phyloP scores from a whole-genome alignment of 345 rosid species.

The Syzygium aqueum region DNA sequence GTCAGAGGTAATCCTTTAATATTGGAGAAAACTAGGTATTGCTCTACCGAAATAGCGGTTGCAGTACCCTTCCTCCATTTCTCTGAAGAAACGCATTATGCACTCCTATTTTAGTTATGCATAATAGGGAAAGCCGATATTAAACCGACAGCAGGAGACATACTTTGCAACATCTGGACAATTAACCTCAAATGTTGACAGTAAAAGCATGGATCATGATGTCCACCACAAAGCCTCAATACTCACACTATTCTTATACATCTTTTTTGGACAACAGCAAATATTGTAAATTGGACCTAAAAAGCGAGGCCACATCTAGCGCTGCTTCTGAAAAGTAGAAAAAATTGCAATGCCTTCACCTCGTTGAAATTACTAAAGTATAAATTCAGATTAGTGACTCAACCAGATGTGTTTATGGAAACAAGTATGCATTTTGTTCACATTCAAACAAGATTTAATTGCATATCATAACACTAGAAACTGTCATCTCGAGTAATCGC shows the following conservation, averaged over 20 bases:
- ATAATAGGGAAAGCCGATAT: neutral
- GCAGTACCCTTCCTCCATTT: neutral
- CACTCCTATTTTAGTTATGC: neutral
- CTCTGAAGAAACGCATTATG: neutral
- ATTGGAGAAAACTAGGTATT: neutral
- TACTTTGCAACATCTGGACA: neutral
- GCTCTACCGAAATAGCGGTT: neutral
- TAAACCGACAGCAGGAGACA: neutral
- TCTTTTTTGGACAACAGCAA: neutral
- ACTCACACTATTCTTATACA: neutral
- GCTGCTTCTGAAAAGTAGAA: neutral
- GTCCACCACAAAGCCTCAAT: neutral
- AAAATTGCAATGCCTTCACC: neutral
- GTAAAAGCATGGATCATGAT: neutral
- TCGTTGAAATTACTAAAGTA: neutral
- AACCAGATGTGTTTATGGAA: neutral
- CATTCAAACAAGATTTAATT: neutral
- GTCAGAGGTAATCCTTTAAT: neutral
- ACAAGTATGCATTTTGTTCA: neutral
- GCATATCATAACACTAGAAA: neutral
- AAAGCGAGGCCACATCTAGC: neutral
- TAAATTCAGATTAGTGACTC: neutral
- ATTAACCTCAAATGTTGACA: neutral
- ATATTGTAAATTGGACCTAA: neutral
- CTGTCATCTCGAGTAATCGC: neutral